Base-by-base conservation (phyloP, 1,284 basidiomycete species). In the Cryptococcus hybrid region DNA sequence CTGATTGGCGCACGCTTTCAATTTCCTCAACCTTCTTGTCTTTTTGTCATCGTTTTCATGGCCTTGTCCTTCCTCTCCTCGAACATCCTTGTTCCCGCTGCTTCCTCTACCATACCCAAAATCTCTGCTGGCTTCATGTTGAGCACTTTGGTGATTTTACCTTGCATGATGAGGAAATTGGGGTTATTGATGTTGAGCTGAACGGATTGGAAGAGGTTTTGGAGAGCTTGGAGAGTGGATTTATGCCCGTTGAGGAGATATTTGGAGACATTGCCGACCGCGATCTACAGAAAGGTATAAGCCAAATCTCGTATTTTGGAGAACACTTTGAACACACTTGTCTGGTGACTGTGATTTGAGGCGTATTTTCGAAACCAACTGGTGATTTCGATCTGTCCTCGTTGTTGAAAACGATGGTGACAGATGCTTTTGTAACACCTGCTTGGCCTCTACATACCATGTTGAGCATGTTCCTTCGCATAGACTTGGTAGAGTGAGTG, bases 111-210 rank as follows among this genome's bases (percentile, higher is more conserved):
- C 90, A 99, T 95, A 3, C 93, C 92, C 12, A 99, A 84, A 62
- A 99, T 97, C 76, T 99, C 96, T 78, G 89, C 88, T 0, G 96
- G 94, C 54, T 92, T 89, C 96, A 99, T 99, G 77, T 98, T 99
- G 56, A 99, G 85, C 2, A 99, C 91, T 80, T 94, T 95, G 9
- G 92, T 94, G 70, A 94, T 94, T 50, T 88, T 86, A 48, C 96
- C 96, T 79, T 99, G 96, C 94, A 99, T 99, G 78, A 99, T 99
- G 61, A 99, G 84, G 80, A 99, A 99, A 75, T 99, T 99, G 48
- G 96, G 96, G 77, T 98, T 99, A 80, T 99, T 99, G 84, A 99
- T 99, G 78, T 99, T 99, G 68, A 99, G 86, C 78, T 98, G 94
- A 0, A 99, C 93, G 42, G 90, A 89, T 76, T 99, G 96, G 73